These are phyloP conservation scores for Aspergillus sp. DNA, from an alignment of 2,329 filamentous ascomycete genomes.

Conservation along the genomic window DNA sequence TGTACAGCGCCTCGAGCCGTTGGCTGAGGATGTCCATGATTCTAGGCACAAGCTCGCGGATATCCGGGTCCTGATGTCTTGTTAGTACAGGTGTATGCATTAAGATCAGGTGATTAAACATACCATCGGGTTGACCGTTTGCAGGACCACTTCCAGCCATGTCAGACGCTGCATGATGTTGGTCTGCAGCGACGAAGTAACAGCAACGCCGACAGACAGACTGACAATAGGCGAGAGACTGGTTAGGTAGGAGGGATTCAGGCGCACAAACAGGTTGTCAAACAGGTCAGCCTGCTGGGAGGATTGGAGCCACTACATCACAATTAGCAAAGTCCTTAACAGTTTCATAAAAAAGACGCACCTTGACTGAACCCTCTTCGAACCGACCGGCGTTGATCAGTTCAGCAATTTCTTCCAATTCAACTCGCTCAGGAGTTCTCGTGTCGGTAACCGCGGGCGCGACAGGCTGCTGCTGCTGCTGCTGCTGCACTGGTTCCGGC, in stretches of 20 bases:
- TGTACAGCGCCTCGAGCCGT: slow-evolving; percentile 60
- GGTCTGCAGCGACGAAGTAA: slow-evolving; percentile 58
- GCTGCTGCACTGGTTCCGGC: slow-evolving; percentile 16
- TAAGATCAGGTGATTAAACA: slow-evolving; percentile 22
- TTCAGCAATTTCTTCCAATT: slow-evolving; percentile 44
- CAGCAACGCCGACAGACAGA: slow-evolving; percentile 64
- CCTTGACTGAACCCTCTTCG: slow-evolving; percentile 51
- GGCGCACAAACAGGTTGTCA: slow-evolving; percentile 61
- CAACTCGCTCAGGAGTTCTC: slow-evolving; percentile 40
- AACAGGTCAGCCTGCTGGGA: slow-evolving; percentile 61
- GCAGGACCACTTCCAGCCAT: slow-evolving; percentile 61
- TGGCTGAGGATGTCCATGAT: slow-evolving; percentile 63
- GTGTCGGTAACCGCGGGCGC: slow-evolving; percentile 18
- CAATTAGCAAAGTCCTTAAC: slow-evolving; percentile 20
- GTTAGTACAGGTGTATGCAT: slow-evolving; percentile 9
- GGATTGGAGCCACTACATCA: slow-evolving; percentile 61
- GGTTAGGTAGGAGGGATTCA: slow-evolving; percentile 59
- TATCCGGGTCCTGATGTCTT: slow-evolving; percentile 51
- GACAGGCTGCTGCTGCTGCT: slow-evolving; percentile 15
- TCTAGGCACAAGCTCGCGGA: slow-evolving; percentile 58
- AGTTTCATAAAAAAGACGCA: slow-evolving; percentile 24
- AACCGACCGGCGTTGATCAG: slow-evolving; percentile 44
- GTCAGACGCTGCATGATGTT: slow-evolving; percentile 57
- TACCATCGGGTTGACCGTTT: slow-evolving; percentile 57
- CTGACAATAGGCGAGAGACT: slow-evolving; percentile 59